Conservation (phyloP, 225 moss, liverwort and hornwort genomes). For the Climacium dendroides region DNA sequence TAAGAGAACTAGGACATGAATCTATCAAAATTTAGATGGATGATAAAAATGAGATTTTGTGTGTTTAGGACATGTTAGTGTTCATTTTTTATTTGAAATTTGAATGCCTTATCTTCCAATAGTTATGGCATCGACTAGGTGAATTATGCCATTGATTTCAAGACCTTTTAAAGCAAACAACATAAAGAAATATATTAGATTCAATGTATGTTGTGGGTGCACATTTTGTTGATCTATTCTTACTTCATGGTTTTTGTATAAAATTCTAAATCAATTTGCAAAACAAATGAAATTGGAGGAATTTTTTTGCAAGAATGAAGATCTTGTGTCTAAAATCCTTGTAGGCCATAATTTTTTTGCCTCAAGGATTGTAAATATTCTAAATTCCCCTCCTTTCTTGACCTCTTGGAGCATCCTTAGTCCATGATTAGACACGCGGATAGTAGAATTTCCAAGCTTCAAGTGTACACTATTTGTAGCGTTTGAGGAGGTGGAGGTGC, state of each 20-base stretch:
- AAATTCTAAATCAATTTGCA: neutral
- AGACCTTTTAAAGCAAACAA: neutral
- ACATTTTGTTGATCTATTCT: neutral
- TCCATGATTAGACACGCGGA: accelerated
- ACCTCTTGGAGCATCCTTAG: neutral
- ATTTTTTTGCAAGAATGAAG: neutral
- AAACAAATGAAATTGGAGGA: too few relatives aligned
- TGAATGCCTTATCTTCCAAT: accelerated
- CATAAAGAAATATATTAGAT: neutral
- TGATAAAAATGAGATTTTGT: too few relatives aligned
- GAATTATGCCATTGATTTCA: neutral
- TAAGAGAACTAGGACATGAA: too few relatives aligned
- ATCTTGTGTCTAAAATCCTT: neutral
- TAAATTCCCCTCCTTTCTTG: neutral
- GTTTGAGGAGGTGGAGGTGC: too few relatives aligned
- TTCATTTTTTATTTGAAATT: neutral
- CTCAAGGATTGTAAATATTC: neutral
- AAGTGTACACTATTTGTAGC: too few relatives aligned
- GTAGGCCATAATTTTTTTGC: neutral
- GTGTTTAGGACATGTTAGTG: too few relatives aligned
- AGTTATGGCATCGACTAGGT: too few relatives aligned
- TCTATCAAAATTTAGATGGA: too few relatives aligned
- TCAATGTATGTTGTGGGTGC: neutral
- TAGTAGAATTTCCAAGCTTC: neutral
- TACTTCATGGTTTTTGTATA: neutral